Evolutionary conservation across 2,329 filamentous ascomycete species (phyloP), one percentile per base, ranked within the genome.

Genomic region (Karstenula rhodostoma): DNA sequence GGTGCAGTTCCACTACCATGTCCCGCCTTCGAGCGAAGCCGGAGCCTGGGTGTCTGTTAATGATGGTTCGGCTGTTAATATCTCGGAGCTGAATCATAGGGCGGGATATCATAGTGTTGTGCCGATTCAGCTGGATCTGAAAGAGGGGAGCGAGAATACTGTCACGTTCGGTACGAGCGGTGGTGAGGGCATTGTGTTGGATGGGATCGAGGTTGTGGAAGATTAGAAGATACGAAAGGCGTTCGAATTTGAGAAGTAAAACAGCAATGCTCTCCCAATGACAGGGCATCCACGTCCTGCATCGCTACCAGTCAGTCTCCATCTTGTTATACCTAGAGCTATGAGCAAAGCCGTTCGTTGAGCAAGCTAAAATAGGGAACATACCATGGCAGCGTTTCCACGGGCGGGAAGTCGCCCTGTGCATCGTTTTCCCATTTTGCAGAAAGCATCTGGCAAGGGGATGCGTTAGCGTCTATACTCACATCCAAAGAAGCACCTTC

Each of bases 1-100:
- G 78, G 64, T 79, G 17, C 73, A 76, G 33, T 68, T 80, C 58
- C 75, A 79, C 63, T 79, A 79, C 63, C 69, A 62, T 5, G 73
- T 76, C 43, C 72, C 67, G 40, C 68, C 74, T 44, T 69, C 68
- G 44, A 27, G 32, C 15, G 47, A 33, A 1, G 75, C 74, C 23
- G 72, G 78, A 55, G 76, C 74, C 3, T 71, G 77, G 48, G 70
- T 80, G 22, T 65, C 63, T 15, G 69, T 79, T 46, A 80, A 80
- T 44, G 70, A 76, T 19, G 67, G 73, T 46, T 63, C 67, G 4
- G 63, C 75, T 5, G 70, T 75, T 23, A 79, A 79, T 60, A 70
- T 80, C 48, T 78, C 77, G 13, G 64, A 67, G 40, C 60, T 79
- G 32, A 80, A 80, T 63, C 74, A 70, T 7, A 71, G 76, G 15